Conservation (phyloP, 257 asterid species). For the Ligustrum vulgare region DNA sequence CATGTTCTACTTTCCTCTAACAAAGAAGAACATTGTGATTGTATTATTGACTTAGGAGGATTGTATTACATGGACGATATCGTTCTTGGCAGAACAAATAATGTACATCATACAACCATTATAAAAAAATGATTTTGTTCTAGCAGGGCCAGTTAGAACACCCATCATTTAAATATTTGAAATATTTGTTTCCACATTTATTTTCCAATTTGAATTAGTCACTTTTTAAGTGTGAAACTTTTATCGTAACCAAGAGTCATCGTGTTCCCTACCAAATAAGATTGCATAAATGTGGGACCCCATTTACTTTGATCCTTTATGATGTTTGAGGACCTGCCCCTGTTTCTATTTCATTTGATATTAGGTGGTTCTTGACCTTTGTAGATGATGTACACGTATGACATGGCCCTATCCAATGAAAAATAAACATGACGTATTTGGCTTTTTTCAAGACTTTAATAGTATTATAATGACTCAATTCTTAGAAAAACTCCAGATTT, state of each 20-base stretch:
- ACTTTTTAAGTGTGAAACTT: not conserved
- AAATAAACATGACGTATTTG: too few relatives aligned
- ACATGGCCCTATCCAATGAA: too few relatives aligned
- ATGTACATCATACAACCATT: too few relatives aligned
- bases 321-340: constrained; percentile 7
- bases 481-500: too few relatives aligned
- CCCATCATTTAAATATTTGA: not conserved
- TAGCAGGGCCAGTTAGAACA: constrained; percentile 2
- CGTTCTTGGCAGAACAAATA: not conserved
- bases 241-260: not conserved
- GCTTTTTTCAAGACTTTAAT: too few relatives aligned
- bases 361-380: too few relatives aligned
- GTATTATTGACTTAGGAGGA: not conserved
- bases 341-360: not conserved
- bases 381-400: too few relatives aligned
- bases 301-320: not conserved
- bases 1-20: too few relatives aligned
- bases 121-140: not conserved
- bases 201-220: not conserved
- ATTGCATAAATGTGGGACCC: too few relatives aligned
- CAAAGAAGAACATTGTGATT: too few relatives aligned
- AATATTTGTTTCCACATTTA: not conserved
- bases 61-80: not conserved
- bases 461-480: too few relatives aligned
- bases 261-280: too few relatives aligned